Evolutionary conservation across 345 rosid species (phyloP).

Genomic region (Turnera subulata): DNA sequence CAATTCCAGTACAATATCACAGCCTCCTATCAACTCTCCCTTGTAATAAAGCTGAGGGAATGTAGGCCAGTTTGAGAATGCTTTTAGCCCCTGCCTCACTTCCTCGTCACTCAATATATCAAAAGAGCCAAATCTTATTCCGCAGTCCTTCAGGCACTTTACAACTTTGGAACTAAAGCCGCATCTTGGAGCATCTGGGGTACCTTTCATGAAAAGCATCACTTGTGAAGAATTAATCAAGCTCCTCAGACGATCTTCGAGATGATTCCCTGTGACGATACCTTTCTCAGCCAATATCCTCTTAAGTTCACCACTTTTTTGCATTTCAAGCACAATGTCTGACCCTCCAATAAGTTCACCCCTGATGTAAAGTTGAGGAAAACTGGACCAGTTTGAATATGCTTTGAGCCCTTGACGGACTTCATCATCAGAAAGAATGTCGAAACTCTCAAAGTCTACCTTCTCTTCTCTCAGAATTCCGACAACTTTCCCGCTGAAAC

Average conservation of each 20-base stretch:
- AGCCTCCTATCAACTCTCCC: conserved; percentile 96
- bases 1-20: conserved; percentile 84
- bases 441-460: conserved; percentile 67
- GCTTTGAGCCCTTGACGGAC: conserved; percentile 92
- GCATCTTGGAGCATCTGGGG: conserved; percentile 78
- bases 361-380: conserved; percentile 79
- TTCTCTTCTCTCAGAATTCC: conserved; percentile 76
- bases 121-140: conserved; percentile 66
- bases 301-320: conserved; percentile 84
- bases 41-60: conserved; percentile 91
- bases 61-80: conserved; percentile 94
- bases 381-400: conserved; percentile 95
- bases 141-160: conserved; percentile 66
- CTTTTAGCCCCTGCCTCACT: conserved; percentile 89
- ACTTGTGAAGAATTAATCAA: conserved; percentile 61
- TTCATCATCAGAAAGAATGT: conserved; percentile 73
- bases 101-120: conserved; percentile 80
- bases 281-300: conserved; percentile 64
- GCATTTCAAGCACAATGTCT: conserved; percentile 89
- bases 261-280: conserved; percentile 37
- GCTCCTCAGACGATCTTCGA: conserved; percentile 60
- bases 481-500: conserved; percentile 87
- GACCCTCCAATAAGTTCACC: conserved; percentile 91
- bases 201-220: conserved; percentile 97
- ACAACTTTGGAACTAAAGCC: conserved; percentile 97